Evolutionary conservation across 495 filamentous ascomycete genomes (phyloP), one percentile per base, ranked within the genome.

Genomic region (Tuber aestivum): DNA sequence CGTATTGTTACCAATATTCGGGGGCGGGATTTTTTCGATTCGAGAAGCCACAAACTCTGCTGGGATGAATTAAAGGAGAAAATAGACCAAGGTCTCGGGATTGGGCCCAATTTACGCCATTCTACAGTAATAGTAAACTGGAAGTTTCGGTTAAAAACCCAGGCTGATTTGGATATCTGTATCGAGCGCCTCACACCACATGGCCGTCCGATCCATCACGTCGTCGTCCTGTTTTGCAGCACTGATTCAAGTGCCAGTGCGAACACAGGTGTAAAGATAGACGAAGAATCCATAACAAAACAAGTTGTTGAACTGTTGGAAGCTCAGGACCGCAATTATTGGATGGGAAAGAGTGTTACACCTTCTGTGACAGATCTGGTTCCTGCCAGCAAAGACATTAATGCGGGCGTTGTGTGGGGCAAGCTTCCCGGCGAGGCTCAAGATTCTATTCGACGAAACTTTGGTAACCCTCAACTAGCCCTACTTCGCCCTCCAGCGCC

Each of bases 141-240:
- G 69, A 50, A 23, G 16, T 76, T 78, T 41, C 23, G 27, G 8
- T 18, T 78, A 18, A 23, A 37, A 41, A 44, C 14, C 3, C 76
- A 78, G 41, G 41, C 61, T 10, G 56, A 78, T 21, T 71, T 78
- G 9, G 74, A 78, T 27, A 45, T 32, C 12, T 70, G 69, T 35
- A 76, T 78, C 23, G 61, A 70, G n/a, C 32, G 48, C 20, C 45
- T 78, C 4, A 41, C 68, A 23, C 37, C 32, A 2, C 41, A 72
- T n/a, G 48, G 50, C 27, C 21, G 70, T 21, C 41, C 35, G 21
- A 44, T 48, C 2, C 76, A 78, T 50, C 73, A 78, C 35, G 41
- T 78, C n/a, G 56, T 61, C 56, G 56, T 78, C 16, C 23, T 78
- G 0, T n/a, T 75, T 0, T 65, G 41, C 14, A 23, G 56, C 56